Evolutionary conservation across 345 rosid genomes (phyloP).

Genomic region (Noccaea caerulescens): DNA sequence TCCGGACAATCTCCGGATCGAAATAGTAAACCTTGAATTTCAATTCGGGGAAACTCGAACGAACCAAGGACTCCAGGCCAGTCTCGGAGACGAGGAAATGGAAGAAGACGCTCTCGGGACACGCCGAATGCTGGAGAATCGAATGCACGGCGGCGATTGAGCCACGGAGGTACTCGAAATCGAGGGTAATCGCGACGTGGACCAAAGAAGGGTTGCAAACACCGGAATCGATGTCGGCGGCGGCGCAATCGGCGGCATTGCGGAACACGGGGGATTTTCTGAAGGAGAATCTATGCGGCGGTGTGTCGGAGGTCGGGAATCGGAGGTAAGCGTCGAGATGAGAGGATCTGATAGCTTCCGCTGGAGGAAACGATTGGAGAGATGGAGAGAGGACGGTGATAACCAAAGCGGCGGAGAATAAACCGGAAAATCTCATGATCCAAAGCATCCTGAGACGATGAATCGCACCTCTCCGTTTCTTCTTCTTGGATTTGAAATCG

Average conservation of each 20-base stretch:
- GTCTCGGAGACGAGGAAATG: constrained; percentile 87
- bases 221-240: constrained; percentile 45
- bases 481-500: constrained; percentile 52
- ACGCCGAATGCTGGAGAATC: constrained; percentile 68
- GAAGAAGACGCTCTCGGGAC: constrained; percentile 88
- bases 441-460: constrained; percentile 64
- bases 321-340: constrained; percentile 57
- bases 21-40: constrained; percentile 86
- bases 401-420: constrained; percentile 72
- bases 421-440: constrained; percentile 70
- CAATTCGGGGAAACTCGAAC: constrained; percentile 81
- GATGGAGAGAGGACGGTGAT: constrained; percentile 84
- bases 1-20: constrained; percentile 77
- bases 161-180: constrained; percentile 87
- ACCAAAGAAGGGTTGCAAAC: constrained; percentile 81
- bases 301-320: constrained; percentile 37
- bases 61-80: constrained; percentile 63
- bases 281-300: constrained; percentile 58
- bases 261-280: constrained; percentile 61
- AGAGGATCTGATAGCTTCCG: constrained; percentile 87
- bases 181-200: constrained; percentile 91
- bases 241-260: constrained; percentile 86
- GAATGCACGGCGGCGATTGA: constrained; percentile 97
- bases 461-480: constrained; percentile 47
- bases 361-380: constrained; percentile 86